These are phyloP conservation scores for Alloteropsis semialata DNA, from an alignment of 176 grass and related monocot species.

Conservation along the genomic window DNA sequence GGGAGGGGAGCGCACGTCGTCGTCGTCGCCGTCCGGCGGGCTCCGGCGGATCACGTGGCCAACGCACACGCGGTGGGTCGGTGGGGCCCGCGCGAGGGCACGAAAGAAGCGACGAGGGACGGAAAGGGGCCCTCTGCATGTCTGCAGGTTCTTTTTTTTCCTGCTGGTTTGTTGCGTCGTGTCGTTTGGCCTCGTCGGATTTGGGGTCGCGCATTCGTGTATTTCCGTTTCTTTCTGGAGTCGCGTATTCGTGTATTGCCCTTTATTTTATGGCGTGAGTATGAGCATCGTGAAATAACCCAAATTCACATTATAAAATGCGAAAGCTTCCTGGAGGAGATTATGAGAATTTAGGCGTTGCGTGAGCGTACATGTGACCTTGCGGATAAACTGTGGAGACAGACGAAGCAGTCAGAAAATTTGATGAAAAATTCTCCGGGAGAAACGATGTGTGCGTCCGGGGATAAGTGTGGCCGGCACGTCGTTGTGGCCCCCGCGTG, in stretches of 20 bases:
- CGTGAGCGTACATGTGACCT: no score
- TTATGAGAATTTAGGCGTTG: no score
- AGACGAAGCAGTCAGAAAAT: not conserved
- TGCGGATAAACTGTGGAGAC: not conserved
- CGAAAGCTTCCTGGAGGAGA: no score
- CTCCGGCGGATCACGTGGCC: slow-evolving; percentile 57
- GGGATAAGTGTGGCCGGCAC: not conserved
- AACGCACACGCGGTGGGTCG: slow-evolving; percentile 32
- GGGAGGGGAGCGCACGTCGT: not conserved
- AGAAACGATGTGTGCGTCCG: not conserved
- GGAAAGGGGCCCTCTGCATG: not conserved
- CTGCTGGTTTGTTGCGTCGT: not conserved
- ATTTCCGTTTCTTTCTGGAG: no score
- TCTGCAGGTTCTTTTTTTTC: not conserved
- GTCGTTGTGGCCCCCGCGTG: not conserved
- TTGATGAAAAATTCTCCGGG: no score
- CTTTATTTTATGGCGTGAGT: no score
- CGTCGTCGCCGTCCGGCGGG: not conserved
- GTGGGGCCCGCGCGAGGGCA: not conserved
- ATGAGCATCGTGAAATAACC: no score
- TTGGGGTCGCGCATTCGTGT: not conserved
- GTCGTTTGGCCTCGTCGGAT: not conserved
- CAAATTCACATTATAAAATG: no score
- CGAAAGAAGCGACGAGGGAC: not conserved
- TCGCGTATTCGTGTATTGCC: no score